Conservation (phyloP, 129 eudicot species). For the Cynara cardunculus region DNA sequence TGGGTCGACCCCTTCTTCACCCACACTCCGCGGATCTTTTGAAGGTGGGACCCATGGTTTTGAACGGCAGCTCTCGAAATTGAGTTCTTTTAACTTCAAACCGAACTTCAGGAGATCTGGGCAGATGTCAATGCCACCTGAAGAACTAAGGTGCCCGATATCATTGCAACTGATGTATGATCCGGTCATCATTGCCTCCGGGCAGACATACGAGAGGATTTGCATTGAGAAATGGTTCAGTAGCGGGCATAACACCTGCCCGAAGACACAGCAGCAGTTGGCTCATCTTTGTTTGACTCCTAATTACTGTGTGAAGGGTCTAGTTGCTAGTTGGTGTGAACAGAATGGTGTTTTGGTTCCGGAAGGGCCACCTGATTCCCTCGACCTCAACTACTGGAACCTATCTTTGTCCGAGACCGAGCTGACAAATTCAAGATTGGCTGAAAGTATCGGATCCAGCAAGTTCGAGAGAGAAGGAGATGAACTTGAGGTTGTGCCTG, state of each 20-base stretch:
- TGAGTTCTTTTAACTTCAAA: conserved; percentile 81
- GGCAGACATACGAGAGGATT: conserved; percentile 89
- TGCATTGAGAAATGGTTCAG: conserved; percentile 96
- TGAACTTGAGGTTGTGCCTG: conserved; percentile 55
- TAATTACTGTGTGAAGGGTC: conserved; percentile 90
- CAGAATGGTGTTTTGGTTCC: conserved; percentile 80
- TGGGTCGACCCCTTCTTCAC: conserved; percentile 98
- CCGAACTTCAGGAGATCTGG: conserved; percentile 69
- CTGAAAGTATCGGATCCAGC: conserved; percentile 47
- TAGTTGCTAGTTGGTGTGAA: conserved; percentile 92
- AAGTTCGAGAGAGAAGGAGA: conserved; percentile 50
- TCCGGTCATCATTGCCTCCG: conserved; percentile 91
- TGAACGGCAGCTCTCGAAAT: conserved; percentile 77
- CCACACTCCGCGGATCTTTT: conserved; percentile 69
- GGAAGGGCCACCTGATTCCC: conserved; percentile 89
- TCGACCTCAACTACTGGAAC: conserved; percentile 89
- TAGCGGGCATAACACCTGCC: conserved; percentile 92
- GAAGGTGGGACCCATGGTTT: conserved; percentile 59
- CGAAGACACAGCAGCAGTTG: conserved; percentile 83
- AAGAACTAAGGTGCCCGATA: conserved; percentile 91
- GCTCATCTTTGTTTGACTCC: conserved; percentile 87
- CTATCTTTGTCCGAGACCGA: conserved; percentile 60
- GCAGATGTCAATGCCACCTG: conserved; percentile 84
- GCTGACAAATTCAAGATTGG: conserved; percentile 42
- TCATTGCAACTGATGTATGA: conserved; percentile 94